Evolutionary conservation across 2,329 filamentous ascomycete species (phyloP).

Genomic region (Penicillium sclerotiorum): DNA sequence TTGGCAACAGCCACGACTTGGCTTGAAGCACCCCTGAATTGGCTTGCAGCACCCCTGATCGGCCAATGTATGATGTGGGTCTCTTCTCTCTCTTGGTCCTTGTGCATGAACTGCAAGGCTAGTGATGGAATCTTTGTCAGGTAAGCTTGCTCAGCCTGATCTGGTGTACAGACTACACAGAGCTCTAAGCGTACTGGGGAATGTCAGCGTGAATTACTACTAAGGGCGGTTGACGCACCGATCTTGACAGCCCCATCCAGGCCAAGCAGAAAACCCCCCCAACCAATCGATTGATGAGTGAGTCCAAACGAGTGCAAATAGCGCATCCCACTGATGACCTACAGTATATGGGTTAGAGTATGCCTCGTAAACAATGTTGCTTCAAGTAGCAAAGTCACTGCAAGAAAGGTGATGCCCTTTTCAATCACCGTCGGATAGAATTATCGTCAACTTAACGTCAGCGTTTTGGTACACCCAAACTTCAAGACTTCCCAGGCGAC

Average conservation of each 20-base stretch:
- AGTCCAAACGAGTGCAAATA: constrained; percentile 21
- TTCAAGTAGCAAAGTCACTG: constrained; percentile 2
- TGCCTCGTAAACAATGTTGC: background rate
- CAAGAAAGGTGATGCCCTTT: background rate
- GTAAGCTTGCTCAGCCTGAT: background rate
- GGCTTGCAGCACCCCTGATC: background rate
- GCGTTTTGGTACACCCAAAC: too few relatives aligned
- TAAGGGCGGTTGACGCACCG: constrained; percentile 13
- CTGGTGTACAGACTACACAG: background rate
- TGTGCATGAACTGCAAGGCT: constrained; percentile 37
- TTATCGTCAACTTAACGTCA: too few relatives aligned
- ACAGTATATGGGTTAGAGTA: constrained; percentile 1
- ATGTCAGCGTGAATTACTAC: constrained; percentile 6
- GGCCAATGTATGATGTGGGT: background rate
- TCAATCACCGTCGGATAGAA: background rate
- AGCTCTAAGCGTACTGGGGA: constrained; percentile 6
- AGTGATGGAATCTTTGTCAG: constrained; percentile 23
- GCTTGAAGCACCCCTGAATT: too few relatives aligned
- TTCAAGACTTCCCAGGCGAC: too few relatives aligned
- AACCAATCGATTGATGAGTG: constrained; percentile 28
- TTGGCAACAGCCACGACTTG: background rate
- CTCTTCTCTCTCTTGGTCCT: constrained; percentile 10
- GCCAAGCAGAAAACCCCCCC: constrained; percentile 30
- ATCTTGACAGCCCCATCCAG: constrained; percentile 31
- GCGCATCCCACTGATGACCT: constrained; percentile 26